Conservation (phyloP, 352 stramenopile species). For the Globisporangium lucens region DNA sequence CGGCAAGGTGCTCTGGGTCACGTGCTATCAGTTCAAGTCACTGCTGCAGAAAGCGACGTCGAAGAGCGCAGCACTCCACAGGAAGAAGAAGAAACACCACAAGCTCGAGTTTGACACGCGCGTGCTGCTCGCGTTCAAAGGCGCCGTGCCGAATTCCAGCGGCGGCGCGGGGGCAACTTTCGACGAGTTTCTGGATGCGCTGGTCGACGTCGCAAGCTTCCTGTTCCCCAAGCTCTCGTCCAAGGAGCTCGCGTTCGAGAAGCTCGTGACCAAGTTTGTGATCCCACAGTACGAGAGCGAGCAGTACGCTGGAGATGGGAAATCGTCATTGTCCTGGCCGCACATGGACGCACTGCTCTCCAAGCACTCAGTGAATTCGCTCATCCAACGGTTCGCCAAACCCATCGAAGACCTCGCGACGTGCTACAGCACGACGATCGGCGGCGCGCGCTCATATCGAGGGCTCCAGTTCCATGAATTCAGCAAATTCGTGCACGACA, state of each 20-base stretch:
- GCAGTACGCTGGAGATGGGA: conserved; percentile 12
- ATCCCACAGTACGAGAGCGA: conserved; percentile 38
- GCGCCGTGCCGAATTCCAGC: conserved; percentile 20
- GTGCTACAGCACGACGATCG: conserved; percentile 46
- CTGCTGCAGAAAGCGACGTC: conserved; percentile 38
- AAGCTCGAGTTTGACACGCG: conserved; percentile 50
- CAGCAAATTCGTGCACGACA: conserved; percentile 40
- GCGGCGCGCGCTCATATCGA: conserved; percentile 22
- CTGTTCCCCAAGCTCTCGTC: conserved; percentile 31
- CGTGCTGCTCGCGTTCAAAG: conserved; percentile 33
- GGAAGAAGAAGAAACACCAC: conserved; percentile 12
- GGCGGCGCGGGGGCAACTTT: conserved; percentile 35
- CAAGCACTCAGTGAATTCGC: conserved; percentile 21
- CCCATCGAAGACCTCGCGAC: conserved; percentile 37
- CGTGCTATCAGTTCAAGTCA: conserved; percentile 68
- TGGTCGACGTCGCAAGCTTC: conserved; percentile 46
- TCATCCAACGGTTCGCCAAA: conserved; percentile 44
- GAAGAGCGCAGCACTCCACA: not conserved
- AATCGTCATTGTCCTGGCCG: conserved; percentile 31
- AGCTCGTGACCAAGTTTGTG: conserved; percentile 30
- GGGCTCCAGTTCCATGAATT: conserved; percentile 55
- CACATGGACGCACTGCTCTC: conserved; percentile 35
- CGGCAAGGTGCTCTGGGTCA: conserved; percentile 38
- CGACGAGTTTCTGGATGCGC: conserved; percentile 56
- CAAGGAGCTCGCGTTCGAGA: conserved; percentile 39